A percentile compares a stretch with the other conserved stretches of the same genome.
Conservation (phyloP, 176 grass and related monocot species). For the Avena sativa region DNA sequence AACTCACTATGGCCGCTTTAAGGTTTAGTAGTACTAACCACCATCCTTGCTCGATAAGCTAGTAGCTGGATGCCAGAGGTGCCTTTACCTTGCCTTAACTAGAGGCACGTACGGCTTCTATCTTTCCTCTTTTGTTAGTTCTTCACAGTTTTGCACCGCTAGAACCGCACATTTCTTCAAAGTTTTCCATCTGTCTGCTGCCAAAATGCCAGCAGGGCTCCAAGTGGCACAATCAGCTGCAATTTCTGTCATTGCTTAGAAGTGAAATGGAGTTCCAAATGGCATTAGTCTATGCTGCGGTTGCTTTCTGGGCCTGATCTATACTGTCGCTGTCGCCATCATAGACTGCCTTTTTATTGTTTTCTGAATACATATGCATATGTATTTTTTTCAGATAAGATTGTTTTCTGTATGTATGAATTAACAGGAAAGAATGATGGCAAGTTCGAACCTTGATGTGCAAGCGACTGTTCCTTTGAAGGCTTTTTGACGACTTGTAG, state of each 20-base stretch:
- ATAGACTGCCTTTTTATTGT: neutral
- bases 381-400: neutral
- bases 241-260: neutral
- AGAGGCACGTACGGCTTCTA: neutral
- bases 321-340: neutral
- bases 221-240: slow-evolving; percentile 32
- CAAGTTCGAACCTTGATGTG: slow-evolving; percentile 37
- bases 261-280: neutral
- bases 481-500: slow-evolving; percentile 36
- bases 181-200: neutral
- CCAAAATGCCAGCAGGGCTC: slow-evolving; percentile 4
- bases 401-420: neutral
- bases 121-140: neutral
- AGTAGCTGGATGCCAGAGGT: neutral
- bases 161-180: neutral
- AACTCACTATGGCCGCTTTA: slow-evolving; percentile 29
- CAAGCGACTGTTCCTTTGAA: slow-evolving; percentile 27
- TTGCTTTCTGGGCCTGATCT: slow-evolving; percentile 29
- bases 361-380: neutral
- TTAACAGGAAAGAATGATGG: neutral
- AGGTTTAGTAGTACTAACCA: slow-evolving; percentile 25
- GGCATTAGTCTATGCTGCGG: neutral
- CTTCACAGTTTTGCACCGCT: neutral
- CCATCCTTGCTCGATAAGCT: slow-evolving; percentile 37
- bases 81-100: neutral